A percentile compares a stretch with the other conserved stretches of the same genome.
These are phyloP conservation scores for Wickerhamiella azymoides DNA, from an alignment of 805 yeast species.

Conservation along the genomic window DNA sequence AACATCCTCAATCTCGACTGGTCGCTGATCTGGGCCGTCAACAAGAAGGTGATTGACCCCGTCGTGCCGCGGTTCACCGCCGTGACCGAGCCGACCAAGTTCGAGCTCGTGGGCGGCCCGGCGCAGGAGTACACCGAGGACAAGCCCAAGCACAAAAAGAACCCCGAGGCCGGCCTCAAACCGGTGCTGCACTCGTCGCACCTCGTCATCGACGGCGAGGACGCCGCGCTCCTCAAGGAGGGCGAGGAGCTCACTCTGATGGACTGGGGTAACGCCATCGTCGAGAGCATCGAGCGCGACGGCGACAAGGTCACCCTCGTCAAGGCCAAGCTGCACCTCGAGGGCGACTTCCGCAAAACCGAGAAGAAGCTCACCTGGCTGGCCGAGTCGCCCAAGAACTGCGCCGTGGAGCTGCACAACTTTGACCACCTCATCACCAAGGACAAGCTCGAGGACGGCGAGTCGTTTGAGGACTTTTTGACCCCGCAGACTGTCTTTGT, in stretches of 20 bases:
- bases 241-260: constrained; percentile 92
- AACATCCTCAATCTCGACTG: constrained; percentile 95
- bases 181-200: constrained; percentile 52
- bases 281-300: constrained; percentile 53
- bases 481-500: constrained; percentile 81
- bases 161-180: constrained; percentile 79
- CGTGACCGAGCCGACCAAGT: constrained; percentile 50
- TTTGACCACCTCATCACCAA: constrained; percentile 91
- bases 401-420: constrained; percentile 67
- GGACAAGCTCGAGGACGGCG: constrained; percentile 90
- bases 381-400: constrained; percentile 62
- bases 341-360: constrained; percentile 95
- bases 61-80: constrained; percentile 93
- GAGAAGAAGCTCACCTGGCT: constrained; percentile 92
- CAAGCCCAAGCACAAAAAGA: constrained; percentile 90
- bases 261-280: constrained; percentile 97
- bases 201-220: constrained; percentile 73
- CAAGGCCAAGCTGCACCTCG: constrained; percentile 71
- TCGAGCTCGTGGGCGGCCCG: constrained; percentile 56
- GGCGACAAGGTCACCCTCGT: constrained; percentile 44
- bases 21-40: constrained; percentile 94
- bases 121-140: constrained; percentile 46
- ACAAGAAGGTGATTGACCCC: constrained; percentile 95
- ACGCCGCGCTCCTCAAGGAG: constrained; percentile 57
- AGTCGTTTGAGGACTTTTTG: constrained; percentile 80